Evolutionary conservation across 345 rosid genomes (phyloP), one percentile per base, ranked within the genome.

Genomic region (Murraya paniculata): DNA sequence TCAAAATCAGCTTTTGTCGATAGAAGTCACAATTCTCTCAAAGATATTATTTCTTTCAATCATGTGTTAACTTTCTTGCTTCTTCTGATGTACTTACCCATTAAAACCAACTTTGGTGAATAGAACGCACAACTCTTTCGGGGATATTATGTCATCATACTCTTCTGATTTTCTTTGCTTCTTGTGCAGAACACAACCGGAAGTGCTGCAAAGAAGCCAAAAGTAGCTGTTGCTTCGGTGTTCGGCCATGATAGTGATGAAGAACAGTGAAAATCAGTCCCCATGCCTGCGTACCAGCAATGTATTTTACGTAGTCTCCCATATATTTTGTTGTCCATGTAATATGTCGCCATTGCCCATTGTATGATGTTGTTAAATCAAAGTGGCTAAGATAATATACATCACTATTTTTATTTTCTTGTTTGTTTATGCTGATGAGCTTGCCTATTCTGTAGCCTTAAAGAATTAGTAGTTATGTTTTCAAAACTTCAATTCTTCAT

Each of bases 181-280:
- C 38, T 25, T 30, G 60, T 73, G 76, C 89, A 96, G 98, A 89
- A 79, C 75, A 79, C 86, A 73, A 64, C 85, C 16, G 81, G 78
- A 45, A 82, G 74, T 82, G 79, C 84, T 48, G 80, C 77, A 38
- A 96, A 94, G 92, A 94, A 92, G 84, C 91, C 93, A 0, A 94
- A 92, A 83, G 67, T 69, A 65, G 82, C 86, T 2, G 89, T 92
- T 7, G 92, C 97, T 56, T 92, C 98, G 0, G 90, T 90, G 66
- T 96, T 96, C 22, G 83, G 93, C 58, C 81, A 91, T 64, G 95
- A 94, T 27, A 92, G 97, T 22, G 99, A 92, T 59, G 97, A 94
- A 60, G 97, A 93, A 75, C 78, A 85, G 82, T 76, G 73, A 78
- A 78, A 45, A 70, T 30, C 21, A 6, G 68, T 16, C 18, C 9